Percentiles rank a stretch among this genome's conserved stretches.
Evolutionary conservation across 83 land plant genomes (phyloP).

Genomic region (Picea engelmannii): DNA sequence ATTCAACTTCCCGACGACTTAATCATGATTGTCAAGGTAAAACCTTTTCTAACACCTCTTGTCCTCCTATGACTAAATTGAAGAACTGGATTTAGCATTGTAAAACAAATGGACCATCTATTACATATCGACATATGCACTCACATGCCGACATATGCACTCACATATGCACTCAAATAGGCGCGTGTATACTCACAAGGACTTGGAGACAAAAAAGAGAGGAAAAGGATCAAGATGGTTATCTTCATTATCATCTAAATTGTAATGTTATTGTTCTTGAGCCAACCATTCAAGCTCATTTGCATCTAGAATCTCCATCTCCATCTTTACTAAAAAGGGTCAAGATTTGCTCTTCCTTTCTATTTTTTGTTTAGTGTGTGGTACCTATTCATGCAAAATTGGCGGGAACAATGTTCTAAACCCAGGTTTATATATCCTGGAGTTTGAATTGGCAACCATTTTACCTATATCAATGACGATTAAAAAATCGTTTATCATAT

Average conservation of each 20-base stretch:
- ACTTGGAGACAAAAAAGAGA: slow-evolving; percentile 9
- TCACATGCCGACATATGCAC: no score
- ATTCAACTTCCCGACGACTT: slow-evolving; percentile 16
- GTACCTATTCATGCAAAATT: no score
- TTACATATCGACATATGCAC: no score
- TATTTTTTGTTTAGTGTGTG: no score
- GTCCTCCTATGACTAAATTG: slow-evolving; percentile 2
- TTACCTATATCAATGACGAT: no score
- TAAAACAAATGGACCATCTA: background rate
- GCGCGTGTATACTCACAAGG: background rate
- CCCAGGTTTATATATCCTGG: no score
- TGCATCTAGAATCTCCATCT: slow-evolving; percentile 63
- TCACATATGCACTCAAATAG: no score
- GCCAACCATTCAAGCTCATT: slow-evolving; percentile 93
- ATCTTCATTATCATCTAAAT: slow-evolving; percentile 30
- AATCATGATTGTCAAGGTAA: background rate
- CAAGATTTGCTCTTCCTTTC: no score
- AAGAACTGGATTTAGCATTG: background rate
- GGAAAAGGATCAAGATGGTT: slow-evolving; percentile 18
- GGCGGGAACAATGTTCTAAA: no score
- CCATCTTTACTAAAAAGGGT: slow-evolving; percentile 26
- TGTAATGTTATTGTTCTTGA: slow-evolving; percentile 22
- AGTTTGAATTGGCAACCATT: no score
- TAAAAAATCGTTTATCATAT: no score
- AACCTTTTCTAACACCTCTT: background rate